A percentile compares a stretch with the other conserved stretches of the same genome.
Conservation (phyloP, 2,329 filamentous ascomycete species). For the Aspergillus vadensis region DNA sequence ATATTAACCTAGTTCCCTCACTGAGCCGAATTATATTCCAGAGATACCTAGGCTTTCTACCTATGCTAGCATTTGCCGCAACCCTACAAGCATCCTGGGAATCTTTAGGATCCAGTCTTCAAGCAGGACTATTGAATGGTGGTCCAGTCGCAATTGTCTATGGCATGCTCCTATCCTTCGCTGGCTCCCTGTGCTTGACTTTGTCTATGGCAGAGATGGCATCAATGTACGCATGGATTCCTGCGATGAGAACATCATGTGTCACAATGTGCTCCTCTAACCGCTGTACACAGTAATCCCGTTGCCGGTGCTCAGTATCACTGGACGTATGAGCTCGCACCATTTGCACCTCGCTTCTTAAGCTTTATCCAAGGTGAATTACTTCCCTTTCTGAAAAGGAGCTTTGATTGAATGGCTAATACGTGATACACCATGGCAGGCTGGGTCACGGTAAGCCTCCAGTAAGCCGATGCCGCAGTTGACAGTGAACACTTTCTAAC, state of each 20-base stretch:
- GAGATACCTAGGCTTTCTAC: slow-evolving; percentile 32
- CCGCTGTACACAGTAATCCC: slow-evolving; percentile 12
- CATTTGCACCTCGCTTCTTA: slow-evolving; percentile 23
- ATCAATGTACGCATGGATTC: slow-evolving; percentile 27
- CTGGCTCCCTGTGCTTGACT: slow-evolving; percentile 34
- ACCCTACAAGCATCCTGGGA: slow-evolving; percentile 41
- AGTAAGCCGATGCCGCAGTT: neutral
- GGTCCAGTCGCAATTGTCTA: slow-evolving; percentile 33
- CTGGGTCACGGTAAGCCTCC: slow-evolving; percentile 4
- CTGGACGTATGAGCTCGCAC: slow-evolving; percentile 38
- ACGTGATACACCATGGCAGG: neutral
- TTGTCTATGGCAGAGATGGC: slow-evolving; percentile 38
- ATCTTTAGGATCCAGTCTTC: slow-evolving; percentile 17
- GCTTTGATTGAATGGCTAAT: neutral
- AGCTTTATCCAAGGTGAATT: slow-evolving; percentile 26
- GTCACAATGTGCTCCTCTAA: slow-evolving; percentile 6
- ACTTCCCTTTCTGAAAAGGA: no score
- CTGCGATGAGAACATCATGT: neutral
- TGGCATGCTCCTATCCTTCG: slow-evolving; percentile 29
- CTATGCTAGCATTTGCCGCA: slow-evolving; percentile 36
- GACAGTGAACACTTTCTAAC: neutral
- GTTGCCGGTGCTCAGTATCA: slow-evolving; percentile 40
- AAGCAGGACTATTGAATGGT: slow-evolving; percentile 23
- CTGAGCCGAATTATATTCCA: neutral
- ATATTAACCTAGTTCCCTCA: neutral